These are phyloP conservation scores for Corynascus novoguineensis DNA, from an alignment of 495 filamentous ascomycete species.

Conservation along the genomic window DNA sequence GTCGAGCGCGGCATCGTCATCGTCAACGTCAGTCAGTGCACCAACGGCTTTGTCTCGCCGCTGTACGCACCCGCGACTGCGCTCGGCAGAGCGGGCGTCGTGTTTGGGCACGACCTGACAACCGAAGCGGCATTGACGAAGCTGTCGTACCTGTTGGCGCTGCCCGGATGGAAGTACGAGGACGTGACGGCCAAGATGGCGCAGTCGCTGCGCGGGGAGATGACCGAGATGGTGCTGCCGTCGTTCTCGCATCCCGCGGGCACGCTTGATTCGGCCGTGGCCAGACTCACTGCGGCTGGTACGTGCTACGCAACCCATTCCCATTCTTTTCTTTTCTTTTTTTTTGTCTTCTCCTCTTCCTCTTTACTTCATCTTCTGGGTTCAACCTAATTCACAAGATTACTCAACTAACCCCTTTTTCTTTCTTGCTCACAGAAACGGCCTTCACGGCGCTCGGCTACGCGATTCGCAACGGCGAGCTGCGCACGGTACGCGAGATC, in stretches of 20 bases:
- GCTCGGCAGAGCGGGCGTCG: constrained; percentile 80
- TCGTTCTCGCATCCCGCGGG: constrained; percentile 68
- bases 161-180: constrained; percentile 52
- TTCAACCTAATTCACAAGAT: too few species aligned
- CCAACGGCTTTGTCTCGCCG: constrained; percentile 79
- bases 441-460: constrained; percentile 72
- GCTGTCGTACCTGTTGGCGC: constrained; percentile 78
- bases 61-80: constrained; percentile 88
- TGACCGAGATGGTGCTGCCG: constrained; percentile 63
- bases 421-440: constrained; percentile 28
- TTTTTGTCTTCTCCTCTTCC: constrained; percentile 27
- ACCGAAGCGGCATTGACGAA: constrained; percentile 93
- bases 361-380: too few species aligned
- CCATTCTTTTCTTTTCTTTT: background rate
- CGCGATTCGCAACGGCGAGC: constrained; percentile 69
- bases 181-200: constrained; percentile 70
- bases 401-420: constrained; percentile 9
- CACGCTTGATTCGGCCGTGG: constrained; percentile 30
- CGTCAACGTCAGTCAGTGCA: constrained; percentile 91
- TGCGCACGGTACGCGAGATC: constrained; percentile 57
- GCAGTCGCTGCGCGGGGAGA: constrained; percentile 71
- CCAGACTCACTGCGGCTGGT: constrained; percentile 31
- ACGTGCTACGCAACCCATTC: too few species aligned
- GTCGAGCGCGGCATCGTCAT: constrained; percentile 78
- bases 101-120: constrained; percentile 90